phyloP scores from a whole-genome alignment of 345 rosid species.

The Hibiscus mutabilis region DNA sequence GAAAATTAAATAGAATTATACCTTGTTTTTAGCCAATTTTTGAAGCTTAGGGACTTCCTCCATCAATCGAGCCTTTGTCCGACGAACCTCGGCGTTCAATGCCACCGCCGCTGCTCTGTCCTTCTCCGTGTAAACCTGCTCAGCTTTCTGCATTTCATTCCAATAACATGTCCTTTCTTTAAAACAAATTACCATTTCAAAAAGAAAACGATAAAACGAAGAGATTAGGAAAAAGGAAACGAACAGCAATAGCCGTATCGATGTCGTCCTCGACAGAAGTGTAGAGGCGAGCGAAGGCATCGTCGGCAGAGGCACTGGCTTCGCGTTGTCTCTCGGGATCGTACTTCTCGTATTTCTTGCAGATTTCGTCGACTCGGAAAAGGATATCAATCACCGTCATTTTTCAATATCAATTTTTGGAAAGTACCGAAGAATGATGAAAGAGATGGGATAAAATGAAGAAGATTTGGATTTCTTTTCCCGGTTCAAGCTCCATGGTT shows the following conservation, averaged over 20 bases:
- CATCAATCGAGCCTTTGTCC: slow-evolving; percentile 58
- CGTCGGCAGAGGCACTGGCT: slow-evolving; percentile 47
- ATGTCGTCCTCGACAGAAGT: slow-evolving; percentile 47
- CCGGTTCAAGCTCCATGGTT: not conserved
- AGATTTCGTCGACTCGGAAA: slow-evolving; percentile 68
- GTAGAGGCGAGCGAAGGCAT: slow-evolving; percentile 61
- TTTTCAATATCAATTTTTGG: not conserved
- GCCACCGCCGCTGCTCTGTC: slow-evolving; percentile 64
- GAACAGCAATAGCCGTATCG: slow-evolving; percentile 38
- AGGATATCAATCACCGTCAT: not conserved
- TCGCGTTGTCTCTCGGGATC: slow-evolving; percentile 66
- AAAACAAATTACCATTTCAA: slow-evolving; percentile 25
- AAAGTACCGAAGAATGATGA: not conserved
- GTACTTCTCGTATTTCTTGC: slow-evolving; percentile 78
- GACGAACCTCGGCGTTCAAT: slow-evolving; percentile 72
- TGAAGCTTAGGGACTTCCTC: slow-evolving; percentile 66
- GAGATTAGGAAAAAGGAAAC: slow-evolving; percentile 7
- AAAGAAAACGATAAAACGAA: not conserved
- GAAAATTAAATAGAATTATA: slow-evolving; percentile 2
- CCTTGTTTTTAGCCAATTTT: slow-evolving; percentile 67
- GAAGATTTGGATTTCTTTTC: not conserved
- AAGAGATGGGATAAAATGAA: not conserved
- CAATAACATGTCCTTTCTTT: slow-evolving; percentile 39
- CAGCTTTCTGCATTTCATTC: slow-evolving; percentile 45
- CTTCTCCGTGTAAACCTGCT: slow-evolving; percentile 45